These are phyloP conservation scores for Polytrichum commune DNA, from an alignment of 225 moss, liverwort and hornwort species.

Conservation along the genomic window DNA sequence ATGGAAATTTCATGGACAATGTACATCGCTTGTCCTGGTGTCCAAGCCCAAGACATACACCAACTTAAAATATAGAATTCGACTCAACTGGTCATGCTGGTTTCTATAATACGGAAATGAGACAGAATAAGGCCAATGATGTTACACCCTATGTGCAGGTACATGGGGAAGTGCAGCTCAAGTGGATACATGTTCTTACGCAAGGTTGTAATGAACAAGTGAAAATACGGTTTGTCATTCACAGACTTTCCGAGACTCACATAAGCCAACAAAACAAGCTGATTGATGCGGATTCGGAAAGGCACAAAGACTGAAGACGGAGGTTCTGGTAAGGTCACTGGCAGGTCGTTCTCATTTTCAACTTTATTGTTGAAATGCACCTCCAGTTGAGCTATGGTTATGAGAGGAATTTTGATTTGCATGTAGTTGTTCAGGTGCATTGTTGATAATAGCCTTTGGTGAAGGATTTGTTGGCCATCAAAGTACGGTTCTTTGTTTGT, in stretches of 20 bases:
- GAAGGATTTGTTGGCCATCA: background rate
- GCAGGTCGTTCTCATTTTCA: background rate
- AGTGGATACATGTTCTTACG: no score
- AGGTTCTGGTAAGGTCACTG: constrained; percentile 38
- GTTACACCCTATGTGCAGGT: no score
- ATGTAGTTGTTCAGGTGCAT: background rate
- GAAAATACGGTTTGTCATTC: background rate
- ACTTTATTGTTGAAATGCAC: background rate
- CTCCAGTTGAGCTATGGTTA: no score
- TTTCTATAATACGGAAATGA: no score
- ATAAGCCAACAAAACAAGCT: constrained; percentile 20
- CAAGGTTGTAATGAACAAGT: no score
- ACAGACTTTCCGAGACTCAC: background rate
- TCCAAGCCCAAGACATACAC: no score
- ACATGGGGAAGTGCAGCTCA: no score
- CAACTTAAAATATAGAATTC: no score
- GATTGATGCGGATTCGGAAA: constrained; percentile 65
- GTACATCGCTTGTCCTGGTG: no score
- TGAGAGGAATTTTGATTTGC: background rate
- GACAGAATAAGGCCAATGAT: no score
- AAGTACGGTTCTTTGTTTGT: background rate
- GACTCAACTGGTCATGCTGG: no score
- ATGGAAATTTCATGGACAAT: no score
- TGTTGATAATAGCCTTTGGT: background rate
- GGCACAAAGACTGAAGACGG: constrained; percentile 37